Evolutionary conservation across 768 basidiomycete genomes (phyloP), one percentile per base, ranked within the genome.

Genomic region (Royoungia palumana): DNA sequence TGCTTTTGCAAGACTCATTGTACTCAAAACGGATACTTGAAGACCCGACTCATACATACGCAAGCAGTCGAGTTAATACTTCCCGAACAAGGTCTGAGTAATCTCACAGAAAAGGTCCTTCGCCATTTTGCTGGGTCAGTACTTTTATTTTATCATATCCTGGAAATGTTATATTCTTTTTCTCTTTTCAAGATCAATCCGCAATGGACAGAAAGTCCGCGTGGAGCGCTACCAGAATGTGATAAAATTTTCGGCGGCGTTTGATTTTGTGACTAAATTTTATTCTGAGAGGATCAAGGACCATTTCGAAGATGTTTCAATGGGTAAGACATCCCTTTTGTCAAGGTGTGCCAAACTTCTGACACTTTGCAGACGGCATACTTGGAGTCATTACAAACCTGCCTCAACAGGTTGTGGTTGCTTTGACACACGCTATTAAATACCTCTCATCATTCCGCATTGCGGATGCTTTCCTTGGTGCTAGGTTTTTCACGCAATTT

Each of bases 21-120:
- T 46, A 8, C 46, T 53, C n/a, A 49, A 32, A 32, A 6, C n/a
- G 28, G 55, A 14, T 19, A 2, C 35, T 22, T 57, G n/a, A n/a
- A 96, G 88, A 97, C 94, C 0, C 75, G 95, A 37, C 75, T 99
- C 53, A 81, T 86, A 2, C 94, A 99, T 63, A 79, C 83, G 19
- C 81, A 80, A 53, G 95, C 95, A 5, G 75, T 83, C 1, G 95
- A 97, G 57, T 67, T 98, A 2, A 72, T 96, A 1, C 63, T 94
- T 11, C 83, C 83, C 6, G 65, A 72, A 43, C 57, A 68, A 7
- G 79, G 75, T 4, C 62, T 95, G 24, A 88, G 83, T 44, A 76
- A 77, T 34, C 70, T 80, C 20, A 93, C 89, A 1, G 80, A 81
- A 52, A 90, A 87, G 57, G 81, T 95, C 70, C 66, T 98, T 22